Base-by-base conservation (phyloP, 495 filamentous ascomycete genomes). In the Ascodesmis nigricans region DNA sequence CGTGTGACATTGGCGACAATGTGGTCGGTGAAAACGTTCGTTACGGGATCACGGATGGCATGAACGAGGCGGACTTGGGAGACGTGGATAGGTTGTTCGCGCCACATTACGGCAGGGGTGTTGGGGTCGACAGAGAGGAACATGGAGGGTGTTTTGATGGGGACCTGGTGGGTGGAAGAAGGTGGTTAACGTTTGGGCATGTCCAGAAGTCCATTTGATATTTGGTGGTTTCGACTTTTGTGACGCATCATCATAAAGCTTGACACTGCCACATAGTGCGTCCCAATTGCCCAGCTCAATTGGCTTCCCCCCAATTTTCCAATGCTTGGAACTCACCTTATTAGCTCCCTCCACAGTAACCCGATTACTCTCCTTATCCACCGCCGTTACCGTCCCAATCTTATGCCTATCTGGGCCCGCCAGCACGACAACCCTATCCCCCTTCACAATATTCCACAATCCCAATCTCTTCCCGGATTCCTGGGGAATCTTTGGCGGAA, bases 31-130 rank as follows among this genome's bases (percentile, higher is more conserved):
- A 60, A 59, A n/a, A 54, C 42, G 40, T 69, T 68, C 7, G 71
- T 77, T 21, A 48, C 45, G 7, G 69, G 65, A 51, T 83, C 69
- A 10, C 57, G 54, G 36, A 87, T 58, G 5, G 76, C 68, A 52
- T 75, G 64, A 16, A 93, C 77, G n/a, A 90, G 75, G 24, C 78
- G 73, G 38, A 93, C 63, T 33, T 71, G 52, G 14, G 68, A 64
- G 42, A 84, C 58, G 36, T 75, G 59, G 11, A 92, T 48, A 5
- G 65, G 60, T 29, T 64, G 30, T 27, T 58, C 47, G 20, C 64
- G 56, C 41, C 39, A 46, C 8, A 32, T 5, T 38, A 69, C 55
- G 10, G 58, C 58, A 24, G 45, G 38, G 29, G 55, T 38, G 35
- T 58, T 51, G 14, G 48, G 43, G 35, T 66, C 56, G 16, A 57